Percentiles rank a stretch among this genome's conserved stretches.
Conservation (phyloP, 2,329 filamentous ascomycete genomes). For the Drechmeria coniospora region DNA sequence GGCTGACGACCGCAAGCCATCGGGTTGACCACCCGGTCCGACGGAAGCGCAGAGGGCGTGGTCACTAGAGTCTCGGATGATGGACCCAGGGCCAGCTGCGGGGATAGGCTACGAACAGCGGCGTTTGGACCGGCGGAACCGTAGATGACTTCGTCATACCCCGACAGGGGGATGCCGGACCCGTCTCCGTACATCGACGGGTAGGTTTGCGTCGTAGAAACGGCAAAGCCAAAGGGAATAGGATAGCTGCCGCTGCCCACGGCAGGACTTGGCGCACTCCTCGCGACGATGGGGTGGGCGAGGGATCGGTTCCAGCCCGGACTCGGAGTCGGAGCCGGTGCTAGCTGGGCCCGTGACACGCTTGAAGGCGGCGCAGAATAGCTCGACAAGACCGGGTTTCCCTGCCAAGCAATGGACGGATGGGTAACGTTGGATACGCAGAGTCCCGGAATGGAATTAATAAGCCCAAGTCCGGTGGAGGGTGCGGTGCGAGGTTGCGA, state of each 20-base stretch:
- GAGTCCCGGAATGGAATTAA: slow-evolving; percentile 5
- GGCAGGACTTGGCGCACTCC: slow-evolving; percentile 7
- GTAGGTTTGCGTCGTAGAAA: slow-evolving; percentile 17
- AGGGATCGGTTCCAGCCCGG: slow-evolving; percentile 18
- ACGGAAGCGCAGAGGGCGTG: slow-evolving; percentile 22
- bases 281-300: slow-evolving; percentile 10
- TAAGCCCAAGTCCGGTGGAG: too few species aligned
- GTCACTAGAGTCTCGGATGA: slow-evolving; percentile 34
- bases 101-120: slow-evolving; percentile 34
- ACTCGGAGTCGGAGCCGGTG: slow-evolving; percentile 12
- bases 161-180: slow-evolving; percentile 15
- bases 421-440: slow-evolving; percentile 9
- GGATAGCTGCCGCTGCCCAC: slow-evolving; percentile 9
- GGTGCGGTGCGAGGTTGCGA: slow-evolving; percentile 10
- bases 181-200: slow-evolving; percentile 16
- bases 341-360: slow-evolving; percentile 13
- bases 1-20: slow-evolving; percentile 25
- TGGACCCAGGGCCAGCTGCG: slow-evolving; percentile 29
- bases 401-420: slow-evolving; percentile 14
- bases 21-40: slow-evolving; percentile 17
- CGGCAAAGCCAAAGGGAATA: slow-evolving; percentile 14
- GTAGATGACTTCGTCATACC: slow-evolving; percentile 23
- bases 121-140: slow-evolving; percentile 20
- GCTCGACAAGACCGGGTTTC: slow-evolving; percentile 26
- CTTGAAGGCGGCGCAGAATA: slow-evolving; percentile 31